Evolutionary conservation across 495 filamentous ascomycete species (phyloP).

Genomic region (Hypoxylon lenormandii): DNA sequence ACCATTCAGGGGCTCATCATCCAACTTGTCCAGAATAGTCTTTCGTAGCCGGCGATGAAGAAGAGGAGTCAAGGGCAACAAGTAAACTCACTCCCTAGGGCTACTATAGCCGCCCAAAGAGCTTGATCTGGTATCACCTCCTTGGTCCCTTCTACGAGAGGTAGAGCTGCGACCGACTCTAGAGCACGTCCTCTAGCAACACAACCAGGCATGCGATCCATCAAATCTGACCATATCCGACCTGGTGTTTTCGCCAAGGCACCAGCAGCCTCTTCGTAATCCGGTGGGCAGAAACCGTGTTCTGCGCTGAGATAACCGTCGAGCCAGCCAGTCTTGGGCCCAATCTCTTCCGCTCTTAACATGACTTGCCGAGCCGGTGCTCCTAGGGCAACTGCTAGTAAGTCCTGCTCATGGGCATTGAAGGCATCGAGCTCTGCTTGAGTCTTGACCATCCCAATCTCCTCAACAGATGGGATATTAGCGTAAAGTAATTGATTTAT

Average conservation of each 20-base stretch:
- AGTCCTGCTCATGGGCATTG: conserved; percentile 58
- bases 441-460: conserved; percentile 51
- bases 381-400: conserved; percentile 64
- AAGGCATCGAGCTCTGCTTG: conserved; percentile 58
- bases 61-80: neutral
- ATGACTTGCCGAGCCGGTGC: conserved; percentile 66
- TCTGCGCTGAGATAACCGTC: conserved; percentile 66
- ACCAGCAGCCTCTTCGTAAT: conserved; percentile 61
- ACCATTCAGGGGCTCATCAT: neutral
- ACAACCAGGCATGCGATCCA: conserved; percentile 65
- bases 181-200: conserved; percentile 62
- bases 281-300: conserved; percentile 64
- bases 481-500: conserved; percentile 41
- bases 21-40: no score
- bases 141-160: conserved; percentile 60
- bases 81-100: conserved; percentile 53
- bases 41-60: neutral
- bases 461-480: conserved; percentile 32
- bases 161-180: conserved; percentile 62
- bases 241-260: conserved; percentile 62
- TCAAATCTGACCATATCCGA: conserved; percentile 66
- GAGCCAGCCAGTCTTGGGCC: conserved; percentile 63
- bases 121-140: conserved; percentile 64
- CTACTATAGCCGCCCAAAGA: conserved; percentile 65
- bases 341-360: conserved; percentile 64